phyloP scores from a whole-genome alignment of 345 rosid species.

The Kernera saxatilis region DNA sequence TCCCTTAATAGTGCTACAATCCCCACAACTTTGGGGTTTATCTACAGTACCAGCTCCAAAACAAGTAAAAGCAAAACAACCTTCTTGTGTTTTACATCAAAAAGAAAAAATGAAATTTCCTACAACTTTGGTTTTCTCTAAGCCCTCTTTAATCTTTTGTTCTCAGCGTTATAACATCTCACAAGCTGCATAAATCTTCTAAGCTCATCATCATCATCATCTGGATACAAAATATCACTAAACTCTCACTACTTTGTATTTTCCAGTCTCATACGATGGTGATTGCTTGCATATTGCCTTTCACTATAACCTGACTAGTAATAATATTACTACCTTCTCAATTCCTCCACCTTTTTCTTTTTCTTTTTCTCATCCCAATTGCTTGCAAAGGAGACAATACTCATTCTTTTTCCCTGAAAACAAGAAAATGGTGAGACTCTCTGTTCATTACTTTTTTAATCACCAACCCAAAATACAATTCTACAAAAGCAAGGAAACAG shows the following conservation, averaged over 20 bases:
- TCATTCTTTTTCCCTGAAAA: background rate
- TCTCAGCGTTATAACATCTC: background rate
- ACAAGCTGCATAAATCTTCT: background rate
- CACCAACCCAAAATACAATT: too few species aligned
- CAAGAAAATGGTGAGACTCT: too few species aligned
- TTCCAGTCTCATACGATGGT: background rate
- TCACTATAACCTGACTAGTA: too few species aligned
- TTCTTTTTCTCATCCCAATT: too few species aligned
- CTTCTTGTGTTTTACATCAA: background rate
- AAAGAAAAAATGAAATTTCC: background rate
- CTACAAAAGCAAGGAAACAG: too few species aligned
- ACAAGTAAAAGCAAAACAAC: background rate
- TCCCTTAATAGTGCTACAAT: background rate
- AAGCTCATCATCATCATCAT: background rate
- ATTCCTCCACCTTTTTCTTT: too few species aligned
- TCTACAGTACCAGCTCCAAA: background rate
- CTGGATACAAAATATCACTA: background rate
- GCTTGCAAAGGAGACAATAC: background rate
- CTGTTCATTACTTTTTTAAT: too few species aligned
- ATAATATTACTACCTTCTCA: too few species aligned
- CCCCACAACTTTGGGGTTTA: background rate
- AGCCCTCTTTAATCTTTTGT: background rate
- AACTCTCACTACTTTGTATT: background rate
- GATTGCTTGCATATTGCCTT: background rate
- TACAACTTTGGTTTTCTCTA: background rate